Percentiles rank a stretch among this genome's conserved stretches.
These are phyloP conservation scores for Microcyclosporella mali DNA, from an alignment of 2,329 filamentous ascomycete genomes.

Conservation along the genomic window DNA sequence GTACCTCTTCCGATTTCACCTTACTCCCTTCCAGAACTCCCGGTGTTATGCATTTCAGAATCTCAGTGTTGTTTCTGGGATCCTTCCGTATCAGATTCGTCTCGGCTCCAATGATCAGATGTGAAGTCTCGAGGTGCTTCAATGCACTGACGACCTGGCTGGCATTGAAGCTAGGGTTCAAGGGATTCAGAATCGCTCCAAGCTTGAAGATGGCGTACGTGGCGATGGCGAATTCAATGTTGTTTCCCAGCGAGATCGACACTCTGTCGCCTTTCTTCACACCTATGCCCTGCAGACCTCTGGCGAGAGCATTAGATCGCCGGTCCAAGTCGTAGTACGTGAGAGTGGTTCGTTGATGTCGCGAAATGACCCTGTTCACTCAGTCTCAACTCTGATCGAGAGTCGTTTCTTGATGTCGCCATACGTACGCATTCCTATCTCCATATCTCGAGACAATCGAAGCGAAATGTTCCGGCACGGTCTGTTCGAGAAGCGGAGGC, in stretches of 20 bases:
- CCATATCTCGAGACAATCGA: constrained; percentile 58
- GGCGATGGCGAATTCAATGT: constrained; percentile 72
- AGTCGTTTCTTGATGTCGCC: neutral
- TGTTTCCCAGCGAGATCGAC: constrained; percentile 80
- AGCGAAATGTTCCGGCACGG: constrained; percentile 67
- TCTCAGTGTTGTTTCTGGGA: constrained; percentile 53
- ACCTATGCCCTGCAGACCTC: constrained; percentile 60
- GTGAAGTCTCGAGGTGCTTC: constrained; percentile 63
- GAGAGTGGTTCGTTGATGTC: constrained; percentile 57
- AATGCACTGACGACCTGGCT: constrained; percentile 73
- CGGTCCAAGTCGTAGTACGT: constrained; percentile 71
- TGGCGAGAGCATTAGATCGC: constrained; percentile 68
- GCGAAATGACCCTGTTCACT: constrained; percentile 48
- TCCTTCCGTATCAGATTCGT: constrained; percentile 68
- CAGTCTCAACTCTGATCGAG: neutral
- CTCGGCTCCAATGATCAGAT: constrained; percentile 80
- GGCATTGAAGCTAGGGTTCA: constrained; percentile 85
- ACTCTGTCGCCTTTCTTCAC: constrained; percentile 79
- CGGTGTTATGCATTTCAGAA: constrained; percentile 44
- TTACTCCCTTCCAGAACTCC: constrained; percentile 25
- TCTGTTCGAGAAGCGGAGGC: constrained; percentile 61
- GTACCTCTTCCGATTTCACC: constrained; percentile 54
- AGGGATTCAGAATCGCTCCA: constrained; percentile 82
- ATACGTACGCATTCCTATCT: constrained; percentile 53
- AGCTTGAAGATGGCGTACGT: constrained; percentile 91